Base-by-base conservation (phyloP, 768 basidiomycete species). In the Inosperma sp. region DNA sequence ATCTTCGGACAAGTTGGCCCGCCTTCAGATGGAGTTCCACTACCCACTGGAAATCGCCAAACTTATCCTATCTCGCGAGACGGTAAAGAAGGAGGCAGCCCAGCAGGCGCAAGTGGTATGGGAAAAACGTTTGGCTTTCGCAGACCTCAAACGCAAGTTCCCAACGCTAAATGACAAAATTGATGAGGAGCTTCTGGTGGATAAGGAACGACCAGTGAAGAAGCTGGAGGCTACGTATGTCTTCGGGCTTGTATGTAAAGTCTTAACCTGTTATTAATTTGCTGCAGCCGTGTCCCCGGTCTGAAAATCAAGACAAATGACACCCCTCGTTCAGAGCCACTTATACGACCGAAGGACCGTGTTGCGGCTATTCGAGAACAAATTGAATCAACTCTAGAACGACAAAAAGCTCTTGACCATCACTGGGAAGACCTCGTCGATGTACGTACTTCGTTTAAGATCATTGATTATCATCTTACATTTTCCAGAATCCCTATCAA, bases 371-470 rank as follows among this genome's bases (percentile, higher is more conserved):
- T 92, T 54, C 76, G 72, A 50, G 75, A 73, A 39, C 76, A 78
- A 62, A 78, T 86, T 63, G 88, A 85, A 61, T 72, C 73, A n/a
- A 73, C 79, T 37, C 66, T 86, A 62, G 71, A 65, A 21, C 72
- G 72, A 42, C 83, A 84, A 64, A 86, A 84, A 62, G 87, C 93
- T 42, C 66, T 75, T 41, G 88, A 93, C 59, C 78, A 83, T 42
- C 78, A 82, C 43, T 95, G 91, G 85, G 93, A 95, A 58, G 93
- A 97, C 62, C 73, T 76, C 46, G 76, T 90, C 56, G 93, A 96
- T 67, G 88, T 91, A 62, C 63, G 78, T 67, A 2, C 44, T 49
- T 29, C 37, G 19, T 17, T 48, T 12, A 31, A 12, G 16, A 39
- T 8, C 10, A 2, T 21, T 30, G 26, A 12, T 3, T 13, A 22